Conservation (phyloP, 202 grass and related monocot genomes). For the Sporobolus alterniflorus region DNA sequence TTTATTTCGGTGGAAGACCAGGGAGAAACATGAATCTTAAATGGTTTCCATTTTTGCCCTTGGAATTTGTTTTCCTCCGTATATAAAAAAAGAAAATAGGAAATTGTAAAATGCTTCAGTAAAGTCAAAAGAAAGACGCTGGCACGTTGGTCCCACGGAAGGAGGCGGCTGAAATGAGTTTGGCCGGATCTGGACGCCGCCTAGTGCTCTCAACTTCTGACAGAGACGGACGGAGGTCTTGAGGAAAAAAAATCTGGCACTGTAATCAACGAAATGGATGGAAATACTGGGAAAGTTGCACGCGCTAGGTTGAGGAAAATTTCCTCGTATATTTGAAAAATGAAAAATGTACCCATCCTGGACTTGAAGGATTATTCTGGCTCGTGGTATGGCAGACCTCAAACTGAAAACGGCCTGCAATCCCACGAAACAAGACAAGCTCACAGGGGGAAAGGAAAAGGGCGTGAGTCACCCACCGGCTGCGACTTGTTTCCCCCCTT, state of each 20-base stretch:
- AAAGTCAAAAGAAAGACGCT: background rate
- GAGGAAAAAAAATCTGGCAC: background rate
- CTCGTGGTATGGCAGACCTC: conserved; percentile 35
- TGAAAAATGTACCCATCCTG: background rate
- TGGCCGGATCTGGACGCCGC: conserved; percentile 11
- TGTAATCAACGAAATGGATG: background rate
- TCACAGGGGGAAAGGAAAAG: background rate
- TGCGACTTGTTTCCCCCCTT: background rate
- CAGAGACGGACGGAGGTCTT: background rate
- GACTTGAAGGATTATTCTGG: conserved; percentile 1
- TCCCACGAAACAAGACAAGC: background rate
- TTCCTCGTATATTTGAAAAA: background rate
- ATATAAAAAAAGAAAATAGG: background rate
- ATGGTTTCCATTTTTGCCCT: background rate
- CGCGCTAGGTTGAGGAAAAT: background rate
- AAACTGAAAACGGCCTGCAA: background rate
- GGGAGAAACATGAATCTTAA: background rate
- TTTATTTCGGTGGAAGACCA: background rate
- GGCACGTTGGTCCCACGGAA: background rate
- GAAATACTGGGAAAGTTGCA: conserved; percentile 10
- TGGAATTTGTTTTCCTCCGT: background rate
- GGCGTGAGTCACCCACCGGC: conserved; percentile 10
- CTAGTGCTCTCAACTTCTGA: background rate
- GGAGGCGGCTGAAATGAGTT: background rate
- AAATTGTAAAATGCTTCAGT: background rate